Evolutionary conservation across 2,329 filamentous ascomycete genomes (phyloP).

Genomic region (Epichloe festucae): DNA sequence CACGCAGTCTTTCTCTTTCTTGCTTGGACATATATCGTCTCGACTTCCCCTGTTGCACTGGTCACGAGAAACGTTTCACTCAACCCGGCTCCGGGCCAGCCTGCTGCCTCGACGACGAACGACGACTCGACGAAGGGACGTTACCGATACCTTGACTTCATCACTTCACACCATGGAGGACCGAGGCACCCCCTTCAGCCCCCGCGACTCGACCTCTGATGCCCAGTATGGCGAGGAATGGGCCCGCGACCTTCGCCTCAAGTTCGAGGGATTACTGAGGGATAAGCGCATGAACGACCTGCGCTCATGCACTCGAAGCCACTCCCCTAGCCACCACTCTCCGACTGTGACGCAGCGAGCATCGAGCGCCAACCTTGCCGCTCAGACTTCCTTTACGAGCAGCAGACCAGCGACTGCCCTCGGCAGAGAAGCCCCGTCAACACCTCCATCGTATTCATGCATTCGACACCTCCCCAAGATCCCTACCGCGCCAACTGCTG

Average conservation of each 20-base stretch:
- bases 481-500: slow-evolving; percentile 57
- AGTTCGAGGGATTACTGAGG: slow-evolving; percentile 78
- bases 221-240: slow-evolving; percentile 53
- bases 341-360: slow-evolving; percentile 38
- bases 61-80: not conserved
- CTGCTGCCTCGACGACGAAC: not conserved
- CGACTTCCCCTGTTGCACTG: not conserved
- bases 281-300: slow-evolving; percentile 80
- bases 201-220: slow-evolving; percentile 13
- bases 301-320: slow-evolving; percentile 36
- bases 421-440: slow-evolving; percentile 19
- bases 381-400: slow-evolving; percentile 24
- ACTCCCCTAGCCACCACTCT: slow-evolving; percentile 47
- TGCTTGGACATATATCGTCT: not conserved
- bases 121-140: not conserved
- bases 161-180: slow-evolving; percentile 23
- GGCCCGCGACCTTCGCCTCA: slow-evolving; percentile 65
- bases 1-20: not conserved
- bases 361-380: slow-evolving; percentile 35
- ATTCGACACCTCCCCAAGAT: slow-evolving; percentile 39
- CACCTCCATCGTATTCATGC: slow-evolving; percentile 35
- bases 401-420: slow-evolving; percentile 35
- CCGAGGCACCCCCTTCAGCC: slow-evolving; percentile 22
- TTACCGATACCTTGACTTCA: not conserved
- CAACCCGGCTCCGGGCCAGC: not conserved